Conservation (phyloP, 768 basidiomycete genomes). For the Termitomyces sp. region DNA sequence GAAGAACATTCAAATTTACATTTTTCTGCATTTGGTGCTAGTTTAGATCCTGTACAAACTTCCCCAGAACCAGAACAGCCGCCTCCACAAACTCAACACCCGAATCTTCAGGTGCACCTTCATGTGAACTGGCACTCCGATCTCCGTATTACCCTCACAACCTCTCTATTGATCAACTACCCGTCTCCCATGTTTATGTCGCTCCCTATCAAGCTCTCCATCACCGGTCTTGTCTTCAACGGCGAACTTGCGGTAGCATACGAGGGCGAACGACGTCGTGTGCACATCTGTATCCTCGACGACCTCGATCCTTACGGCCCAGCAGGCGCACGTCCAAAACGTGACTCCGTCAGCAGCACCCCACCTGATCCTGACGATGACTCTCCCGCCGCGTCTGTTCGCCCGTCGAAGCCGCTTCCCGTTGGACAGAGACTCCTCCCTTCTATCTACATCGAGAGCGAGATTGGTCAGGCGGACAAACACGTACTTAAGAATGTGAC, state of each 20-base stretch:
- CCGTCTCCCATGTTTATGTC: conserved; percentile 97
- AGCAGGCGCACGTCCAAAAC: conserved; percentile 47
- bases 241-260: conserved; percentile 91
- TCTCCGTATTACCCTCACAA: conserved; percentile 82
- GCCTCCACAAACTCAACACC: conserved; percentile 18
- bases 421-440: conserved; percentile 82
- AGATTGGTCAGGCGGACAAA: conserved; percentile 93
- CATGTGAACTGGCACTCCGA: conserved; percentile 84
- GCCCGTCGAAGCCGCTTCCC: conserved; percentile 62
- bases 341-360: conserved; percentile 38
- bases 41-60: conserved; percentile 15
- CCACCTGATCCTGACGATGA: conserved; percentile 66
- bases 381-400: conserved; percentile 28
- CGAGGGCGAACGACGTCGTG: conserved; percentile 71
- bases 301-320: conserved; percentile 84
- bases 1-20: conserved; percentile 5
- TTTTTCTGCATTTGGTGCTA: neutral
- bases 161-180: conserved; percentile 94
- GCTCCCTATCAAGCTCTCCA: conserved; percentile 88
- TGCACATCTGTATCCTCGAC: conserved; percentile 88
- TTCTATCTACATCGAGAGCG: conserved; percentile 88
- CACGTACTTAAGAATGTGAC: conserved; percentile 96
- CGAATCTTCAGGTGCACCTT: conserved; percentile 87
- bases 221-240: conserved; percentile 81
- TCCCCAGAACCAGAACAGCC: conserved; percentile 5